Evolutionary conservation across 2,329 filamentous ascomycete species (phyloP).

Genomic region (Mycosphaerella sp.): DNA sequence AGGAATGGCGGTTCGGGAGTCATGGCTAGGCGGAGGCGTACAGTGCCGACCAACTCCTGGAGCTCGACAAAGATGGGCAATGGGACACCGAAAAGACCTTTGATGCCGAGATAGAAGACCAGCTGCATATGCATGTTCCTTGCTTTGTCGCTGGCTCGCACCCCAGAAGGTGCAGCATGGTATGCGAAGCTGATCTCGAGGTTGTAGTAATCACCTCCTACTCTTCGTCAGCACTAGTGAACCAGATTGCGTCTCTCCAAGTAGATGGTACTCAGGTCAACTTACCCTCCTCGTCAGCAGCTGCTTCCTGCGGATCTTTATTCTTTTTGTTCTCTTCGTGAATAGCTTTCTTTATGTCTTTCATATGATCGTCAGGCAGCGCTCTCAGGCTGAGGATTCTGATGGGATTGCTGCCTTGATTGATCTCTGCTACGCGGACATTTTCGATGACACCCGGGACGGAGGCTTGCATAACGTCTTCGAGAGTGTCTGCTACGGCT

Average conservation of each 20-base stretch:
- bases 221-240: background rate
- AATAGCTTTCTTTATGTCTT: constrained; percentile 74
- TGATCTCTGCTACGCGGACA: constrained; percentile 89
- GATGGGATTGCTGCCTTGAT: constrained; percentile 85
- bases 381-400: constrained; percentile 82
- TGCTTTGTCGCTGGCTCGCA: constrained; percentile 66
- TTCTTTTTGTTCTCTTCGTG: constrained; percentile 70
- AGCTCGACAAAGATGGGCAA: constrained; percentile 85
- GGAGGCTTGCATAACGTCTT: constrained; percentile 95
- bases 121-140: constrained; percentile 97
- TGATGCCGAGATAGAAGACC: constrained; percentile 86
- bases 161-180: constrained; percentile 70
- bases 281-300: constrained; percentile 74
- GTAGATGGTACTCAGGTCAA: background rate
- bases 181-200: constrained; percentile 87
- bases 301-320: constrained; percentile 80
- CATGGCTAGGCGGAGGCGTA: constrained; percentile 74
- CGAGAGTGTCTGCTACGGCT: constrained; percentile 83
- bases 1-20: constrained; percentile 87
- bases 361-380: constrained; percentile 71
- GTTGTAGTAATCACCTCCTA: constrained; percentile 76
- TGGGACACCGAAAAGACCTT: constrained; percentile 81
- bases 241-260: background rate
- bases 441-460: constrained; percentile 89
- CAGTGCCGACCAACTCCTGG: constrained; percentile 82